phyloP scores from a whole-genome alignment of 2,329 filamentous ascomycete genomes.

The Phyllosticta citribraziliensis region DNA sequence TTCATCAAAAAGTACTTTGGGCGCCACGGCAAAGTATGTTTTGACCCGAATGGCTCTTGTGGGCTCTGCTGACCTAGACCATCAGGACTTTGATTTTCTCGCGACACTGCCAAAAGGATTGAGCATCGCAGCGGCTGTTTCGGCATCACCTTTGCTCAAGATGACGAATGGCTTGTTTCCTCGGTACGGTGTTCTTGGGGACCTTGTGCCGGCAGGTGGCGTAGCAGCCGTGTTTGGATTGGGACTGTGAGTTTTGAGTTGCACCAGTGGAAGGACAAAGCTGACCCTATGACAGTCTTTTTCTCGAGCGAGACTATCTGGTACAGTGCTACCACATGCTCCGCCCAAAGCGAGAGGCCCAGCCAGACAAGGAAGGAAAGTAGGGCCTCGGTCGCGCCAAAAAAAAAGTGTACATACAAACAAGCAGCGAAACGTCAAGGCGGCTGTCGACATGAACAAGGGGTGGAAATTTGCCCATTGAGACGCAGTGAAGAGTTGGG shows the following conservation, averaged over 20 bases:
- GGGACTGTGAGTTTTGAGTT: slow-evolving; percentile 25
- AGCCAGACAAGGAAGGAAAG: slow-evolving; percentile 4
- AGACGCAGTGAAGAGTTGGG: background rate
- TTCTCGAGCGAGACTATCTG: slow-evolving; percentile 24
- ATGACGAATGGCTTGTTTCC: slow-evolving; percentile 19
- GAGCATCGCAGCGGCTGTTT: slow-evolving; percentile 26
- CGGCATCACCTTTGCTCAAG: slow-evolving; percentile 29
- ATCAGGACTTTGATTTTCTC: slow-evolving; percentile 17
- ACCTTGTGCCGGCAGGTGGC: slow-evolving; percentile 28
- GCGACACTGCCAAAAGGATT: slow-evolving; percentile 21
- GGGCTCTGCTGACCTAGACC: background rate
- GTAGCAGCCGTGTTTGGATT: slow-evolving; percentile 27
- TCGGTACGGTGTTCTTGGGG: slow-evolving; percentile 31
- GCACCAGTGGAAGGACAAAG: background rate
- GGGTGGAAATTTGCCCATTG: no score
- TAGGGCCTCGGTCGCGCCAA: background rate
- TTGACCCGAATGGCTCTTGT: background rate
- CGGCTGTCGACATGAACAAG: no score
- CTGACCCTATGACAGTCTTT: slow-evolving; percentile 12
- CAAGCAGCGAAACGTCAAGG: no score
- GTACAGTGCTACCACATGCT: slow-evolving; percentile 26
- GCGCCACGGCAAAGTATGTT: slow-evolving; percentile 12
- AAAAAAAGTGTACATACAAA: no score
- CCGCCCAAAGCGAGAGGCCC: slow-evolving; percentile 9
- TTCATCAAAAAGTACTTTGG: slow-evolving; percentile 52